Conservation (phyloP, 805 yeast species). For the Wickerhamomyces pijperi region DNA sequence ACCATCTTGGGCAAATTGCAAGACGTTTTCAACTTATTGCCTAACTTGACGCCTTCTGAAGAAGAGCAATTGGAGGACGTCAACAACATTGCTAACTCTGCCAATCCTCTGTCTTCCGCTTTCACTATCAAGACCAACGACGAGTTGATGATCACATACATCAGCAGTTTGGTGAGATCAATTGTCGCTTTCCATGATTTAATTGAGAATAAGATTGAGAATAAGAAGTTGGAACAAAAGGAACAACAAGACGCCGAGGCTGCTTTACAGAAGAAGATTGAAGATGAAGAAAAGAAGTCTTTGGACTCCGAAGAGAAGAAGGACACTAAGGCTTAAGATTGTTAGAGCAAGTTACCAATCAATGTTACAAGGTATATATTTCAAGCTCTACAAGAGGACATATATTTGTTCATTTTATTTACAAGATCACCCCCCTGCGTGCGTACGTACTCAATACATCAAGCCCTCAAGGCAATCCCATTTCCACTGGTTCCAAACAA, state of each 20-base stretch:
- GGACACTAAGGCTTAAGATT: too few species aligned
- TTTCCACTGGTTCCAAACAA: slow-evolving; percentile 24
- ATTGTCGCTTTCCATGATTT: slow-evolving; percentile 94
- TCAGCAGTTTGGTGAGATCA: slow-evolving; percentile 82
- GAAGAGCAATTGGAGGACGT: slow-evolving; percentile 19
- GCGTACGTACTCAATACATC: too few species aligned
- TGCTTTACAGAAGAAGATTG: slow-evolving; percentile 1
- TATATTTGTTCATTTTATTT: too few species aligned
- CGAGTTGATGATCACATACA: slow-evolving; percentile 87
- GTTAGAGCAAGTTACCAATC: too few species aligned
- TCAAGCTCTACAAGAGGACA: too few species aligned
- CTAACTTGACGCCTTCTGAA: slow-evolving; percentile 43
- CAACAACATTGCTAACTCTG: slow-evolving; percentile 19
- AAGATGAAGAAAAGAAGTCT: slow-evolving; percentile 4
- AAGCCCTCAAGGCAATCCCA: background rate
- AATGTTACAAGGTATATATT: too few species aligned
- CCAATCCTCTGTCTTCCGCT: slow-evolving; percentile 58
- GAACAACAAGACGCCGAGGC: slow-evolving; percentile 4
- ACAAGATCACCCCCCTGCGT: too few species aligned
- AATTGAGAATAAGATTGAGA: slow-evolving; percentile 90
- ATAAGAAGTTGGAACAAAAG: slow-evolving; percentile 37
- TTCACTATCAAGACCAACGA: slow-evolving; percentile 91
- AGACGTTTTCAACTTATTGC: slow-evolving; percentile 87
- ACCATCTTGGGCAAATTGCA: slow-evolving; percentile 85
- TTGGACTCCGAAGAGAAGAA: slow-evolving; percentile 2